Evolutionary conservation across 2,329 filamentous ascomycete species (phyloP), one percentile per base, ranked within the genome.

Genomic region (Fusarium sp.): DNA sequence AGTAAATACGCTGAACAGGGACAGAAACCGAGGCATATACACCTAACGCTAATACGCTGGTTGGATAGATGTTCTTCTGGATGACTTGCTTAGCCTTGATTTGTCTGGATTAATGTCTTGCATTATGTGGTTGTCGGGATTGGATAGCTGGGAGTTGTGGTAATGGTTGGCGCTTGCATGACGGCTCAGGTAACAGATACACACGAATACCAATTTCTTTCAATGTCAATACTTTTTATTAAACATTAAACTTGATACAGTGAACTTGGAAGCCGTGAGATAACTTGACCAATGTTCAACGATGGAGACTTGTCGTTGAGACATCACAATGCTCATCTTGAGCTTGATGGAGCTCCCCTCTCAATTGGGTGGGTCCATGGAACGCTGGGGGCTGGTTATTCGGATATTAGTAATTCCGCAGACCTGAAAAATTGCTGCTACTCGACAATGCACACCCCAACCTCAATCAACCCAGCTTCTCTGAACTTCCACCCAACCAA

Each of bases 371-470:
- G 31, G 47, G 27, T 31, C 47, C 6, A 35, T 36, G 13, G n/a
- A n/a, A 35, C 1, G 22, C 42, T n/a, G 27, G 40, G 16, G 20
- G 16, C 22, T 59, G 33, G 20, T 27, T 8, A 14, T 4, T 20
- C 50, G 73, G 70, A 36, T 14, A 69, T 71, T 59, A 29, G 50
- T 71, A 58, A 61, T 70, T 66, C 75, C 73, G 69, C 11, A 4
- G 16, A 11, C 20, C 54, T 77, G 71, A 77, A 78, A 78, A 78
- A 77, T 72, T 77, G 63, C 70, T 72, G 52, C 68, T 38, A 20
- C 54, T 58, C 16, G n/a, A 57, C 65, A 47, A 27, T 56, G 35
- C 64, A 63, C 31, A 40, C 50, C 38, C 67, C 45, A 64, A 71
- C 50, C 63, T 75, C 69, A 68, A 71, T 62, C 63, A 67, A 71